Conservation (phyloP, 2,329 filamentous ascomycete species). For the Elsinoe ampelina region DNA sequence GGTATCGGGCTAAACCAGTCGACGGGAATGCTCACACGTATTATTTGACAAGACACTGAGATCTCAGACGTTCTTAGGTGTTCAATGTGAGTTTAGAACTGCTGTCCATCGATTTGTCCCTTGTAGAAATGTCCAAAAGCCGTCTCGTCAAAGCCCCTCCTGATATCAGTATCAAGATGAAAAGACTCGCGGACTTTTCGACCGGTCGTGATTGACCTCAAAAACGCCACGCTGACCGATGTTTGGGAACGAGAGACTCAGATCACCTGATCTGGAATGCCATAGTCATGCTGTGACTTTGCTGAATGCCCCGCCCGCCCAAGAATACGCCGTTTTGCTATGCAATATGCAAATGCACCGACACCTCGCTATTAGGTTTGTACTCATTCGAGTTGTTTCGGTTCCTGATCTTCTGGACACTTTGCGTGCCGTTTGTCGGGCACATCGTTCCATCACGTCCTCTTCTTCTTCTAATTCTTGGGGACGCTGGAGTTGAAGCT, state of each 20-base stretch:
- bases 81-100: not conserved
- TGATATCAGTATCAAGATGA: conserved; percentile 2
- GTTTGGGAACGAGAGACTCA: conserved; percentile 10
- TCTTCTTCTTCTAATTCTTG: conserved; percentile 10
- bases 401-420: not conserved
- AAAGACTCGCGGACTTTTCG: conserved; percentile 7
- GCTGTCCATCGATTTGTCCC: not conserved
- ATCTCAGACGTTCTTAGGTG: not conserved
- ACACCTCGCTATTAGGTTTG: conserved; percentile 4
- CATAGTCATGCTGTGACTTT: conserved; percentile 8
- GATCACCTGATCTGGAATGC: not conserved
- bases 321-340: conserved; percentile 2
- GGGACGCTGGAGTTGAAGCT: conserved; percentile 9
- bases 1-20: too few relatives aligned
- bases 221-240: conserved; percentile 8
- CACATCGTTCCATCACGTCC: not conserved
- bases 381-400: not conserved
- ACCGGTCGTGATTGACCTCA: not conserved
- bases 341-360: conserved; percentile 8
- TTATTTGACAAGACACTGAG: too few relatives aligned
- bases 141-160: not conserved
- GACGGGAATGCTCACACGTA: too few relatives aligned
- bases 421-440: not conserved
- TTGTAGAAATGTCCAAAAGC: conserved; percentile 4
- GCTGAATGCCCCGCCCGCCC: not conserved